phyloP scores from a whole-genome alignment of 2,329 filamentous ascomycete species.

The Neonectria punicea region DNA sequence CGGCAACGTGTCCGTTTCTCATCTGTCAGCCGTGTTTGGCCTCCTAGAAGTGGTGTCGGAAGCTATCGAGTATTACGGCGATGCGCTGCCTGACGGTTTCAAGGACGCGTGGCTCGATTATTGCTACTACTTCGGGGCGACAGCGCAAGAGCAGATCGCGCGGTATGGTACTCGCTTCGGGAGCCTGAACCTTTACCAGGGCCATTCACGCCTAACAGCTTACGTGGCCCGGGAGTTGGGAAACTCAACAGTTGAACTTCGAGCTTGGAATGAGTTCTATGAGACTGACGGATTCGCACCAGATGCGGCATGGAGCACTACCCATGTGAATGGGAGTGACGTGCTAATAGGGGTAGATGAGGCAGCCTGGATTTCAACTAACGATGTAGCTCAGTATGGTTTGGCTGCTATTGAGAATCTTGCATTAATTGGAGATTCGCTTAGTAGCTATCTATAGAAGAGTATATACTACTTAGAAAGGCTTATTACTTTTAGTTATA shows the following conservation, averaged over 20 bases:
- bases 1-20: constrained; percentile 63
- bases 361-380: constrained; percentile 67
- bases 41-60: constrained; percentile 68
- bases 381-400: constrained; percentile 67
- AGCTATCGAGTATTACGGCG: constrained; percentile 59
- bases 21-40: constrained; percentile 68
- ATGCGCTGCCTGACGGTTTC: constrained; percentile 59
- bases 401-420: constrained; percentile 67
- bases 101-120: constrained; percentile 68
- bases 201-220: constrained; percentile 67
- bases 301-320: constrained; percentile 49
- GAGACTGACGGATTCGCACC: constrained; percentile 58
- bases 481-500: no score
- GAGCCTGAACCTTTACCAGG: constrained; percentile 61
- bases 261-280: constrained; percentile 66
- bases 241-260: constrained; percentile 59
- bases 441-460: constrained; percentile 14
- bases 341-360: constrained; percentile 63
- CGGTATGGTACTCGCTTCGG: constrained; percentile 63
- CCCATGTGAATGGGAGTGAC: constrained; percentile 53
- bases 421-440: constrained; percentile 47
- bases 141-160: constrained; percentile 59
- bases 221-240: constrained; percentile 57
- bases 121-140: constrained; percentile 66
- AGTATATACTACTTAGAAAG: background rate